Conservation (phyloP, 257 asterid species). For the Solanum dulcamara region DNA sequence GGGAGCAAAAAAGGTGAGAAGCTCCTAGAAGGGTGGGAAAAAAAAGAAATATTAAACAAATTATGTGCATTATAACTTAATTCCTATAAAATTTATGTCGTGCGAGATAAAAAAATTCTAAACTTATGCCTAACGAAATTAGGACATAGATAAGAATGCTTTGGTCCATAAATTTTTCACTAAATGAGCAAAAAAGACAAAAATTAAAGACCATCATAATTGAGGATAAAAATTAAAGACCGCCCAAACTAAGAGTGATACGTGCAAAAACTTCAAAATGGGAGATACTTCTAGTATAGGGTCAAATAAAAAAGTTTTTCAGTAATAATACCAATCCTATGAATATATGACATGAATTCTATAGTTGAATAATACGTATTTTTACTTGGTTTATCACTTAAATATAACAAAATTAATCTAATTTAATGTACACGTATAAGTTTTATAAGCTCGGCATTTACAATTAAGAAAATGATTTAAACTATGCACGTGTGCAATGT, state of each 20-base stretch:
- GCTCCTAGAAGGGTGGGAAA: no score
- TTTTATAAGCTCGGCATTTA: background rate
- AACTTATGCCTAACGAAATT: background rate
- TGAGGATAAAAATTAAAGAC: no score
- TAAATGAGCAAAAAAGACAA: background rate
- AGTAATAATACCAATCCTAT: no score
- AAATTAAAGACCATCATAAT: background rate
- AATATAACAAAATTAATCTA: no score
- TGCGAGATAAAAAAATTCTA: background rate
- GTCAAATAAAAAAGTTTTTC: background rate
- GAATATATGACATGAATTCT: no score
- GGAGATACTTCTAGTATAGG: background rate
- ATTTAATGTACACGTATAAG: no score
- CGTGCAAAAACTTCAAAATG: background rate
- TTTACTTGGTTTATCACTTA: no score
- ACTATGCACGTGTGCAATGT: no score
- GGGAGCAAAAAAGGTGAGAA: no score
- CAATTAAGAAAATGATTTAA: background rate
- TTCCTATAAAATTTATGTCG: background rate
- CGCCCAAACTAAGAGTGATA: background rate
- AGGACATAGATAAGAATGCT: background rate
- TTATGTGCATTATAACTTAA: no score
- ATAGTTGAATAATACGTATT: no score
- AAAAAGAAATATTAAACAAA: background rate
- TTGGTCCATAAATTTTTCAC: background rate